Conservation (phyloP, 768 basidiomycete genomes). For the Boletus sp. region DNA sequence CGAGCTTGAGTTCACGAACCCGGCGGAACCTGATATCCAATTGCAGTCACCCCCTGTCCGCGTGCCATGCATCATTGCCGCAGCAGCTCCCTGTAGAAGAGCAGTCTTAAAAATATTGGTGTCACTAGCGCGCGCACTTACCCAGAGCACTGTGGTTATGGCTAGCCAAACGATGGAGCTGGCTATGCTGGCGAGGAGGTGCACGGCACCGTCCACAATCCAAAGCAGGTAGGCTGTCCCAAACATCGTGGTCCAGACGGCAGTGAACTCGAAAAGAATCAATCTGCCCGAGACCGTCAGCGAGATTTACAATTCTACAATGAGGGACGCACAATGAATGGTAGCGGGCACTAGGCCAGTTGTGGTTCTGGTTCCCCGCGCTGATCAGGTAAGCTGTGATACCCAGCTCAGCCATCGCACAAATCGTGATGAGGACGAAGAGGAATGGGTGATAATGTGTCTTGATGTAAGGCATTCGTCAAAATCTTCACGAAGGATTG, state of each 20-base stretch:
- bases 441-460: conserved; percentile 61
- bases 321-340: conserved; percentile 54
- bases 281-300: conserved; percentile 36
- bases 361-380: conserved; percentile 58
- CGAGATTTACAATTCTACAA: neutral
- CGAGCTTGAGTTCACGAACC: conserved; percentile 23
- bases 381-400: conserved; percentile 73
- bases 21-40: conserved; percentile 39
- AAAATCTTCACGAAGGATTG: conserved; percentile 7
- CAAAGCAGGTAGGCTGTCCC: conserved; percentile 68
- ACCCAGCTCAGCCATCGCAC: conserved; percentile 69
- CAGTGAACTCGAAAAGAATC: conserved; percentile 60
- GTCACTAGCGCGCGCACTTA: conserved; percentile 29
- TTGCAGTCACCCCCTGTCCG: conserved; percentile 60
- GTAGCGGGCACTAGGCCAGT: conserved; percentile 62
- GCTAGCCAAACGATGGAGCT: conserved; percentile 76
- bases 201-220: conserved; percentile 63
- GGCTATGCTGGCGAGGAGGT: conserved; percentile 72
- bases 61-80: conserved; percentile 67
- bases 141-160: conserved; percentile 67
- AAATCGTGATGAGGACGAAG: conserved; percentile 63
- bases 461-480: conserved; percentile 43
- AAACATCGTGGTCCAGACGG: conserved; percentile 76
- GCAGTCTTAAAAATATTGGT: neutral
- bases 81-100: conserved; percentile 54